Evolutionary conservation across 1,284 basidiomycete genomes (phyloP).

Genomic region (Trichosporon sp.): DNA sequence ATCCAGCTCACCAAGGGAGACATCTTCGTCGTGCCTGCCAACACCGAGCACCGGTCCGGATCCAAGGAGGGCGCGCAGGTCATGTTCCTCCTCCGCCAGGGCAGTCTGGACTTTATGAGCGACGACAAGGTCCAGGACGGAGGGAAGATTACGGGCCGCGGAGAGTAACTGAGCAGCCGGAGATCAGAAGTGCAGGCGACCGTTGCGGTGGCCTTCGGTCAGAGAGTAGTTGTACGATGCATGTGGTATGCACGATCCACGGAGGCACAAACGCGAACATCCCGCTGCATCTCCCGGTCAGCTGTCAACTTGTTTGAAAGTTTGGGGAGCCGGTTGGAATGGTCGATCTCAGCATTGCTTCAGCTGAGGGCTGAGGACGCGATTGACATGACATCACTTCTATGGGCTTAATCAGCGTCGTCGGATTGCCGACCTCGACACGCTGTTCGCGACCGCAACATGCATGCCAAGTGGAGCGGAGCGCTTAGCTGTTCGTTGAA

Average conservation of each 20-base stretch:
- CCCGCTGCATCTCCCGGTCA: neutral
- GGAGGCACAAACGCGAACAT: neutral
- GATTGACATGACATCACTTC: too few relatives aligned
- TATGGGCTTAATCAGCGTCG: too few relatives aligned
- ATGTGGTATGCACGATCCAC: neutral
- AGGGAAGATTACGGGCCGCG: neutral
- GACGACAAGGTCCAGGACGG: conserved; percentile 7
- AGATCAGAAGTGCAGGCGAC: neutral
- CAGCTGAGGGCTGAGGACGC: too few relatives aligned
- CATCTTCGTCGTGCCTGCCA: conserved; percentile 7
- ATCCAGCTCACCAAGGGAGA: conserved; percentile 1
- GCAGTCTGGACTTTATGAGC: conserved; percentile 7
- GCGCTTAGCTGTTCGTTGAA: too few relatives aligned
- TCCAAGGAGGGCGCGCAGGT: conserved; percentile 4
- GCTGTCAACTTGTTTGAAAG: too few relatives aligned
- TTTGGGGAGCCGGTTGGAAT: too few relatives aligned
- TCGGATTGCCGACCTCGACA: too few relatives aligned
- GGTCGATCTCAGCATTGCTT: too few relatives aligned
- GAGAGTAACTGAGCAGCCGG: neutral
- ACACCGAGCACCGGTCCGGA: conserved; percentile 4
- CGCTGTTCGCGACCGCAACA: too few relatives aligned
- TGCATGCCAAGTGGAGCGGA: too few relatives aligned
- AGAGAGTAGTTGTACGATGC: neutral
- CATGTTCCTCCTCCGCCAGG: conserved; percentile 4
- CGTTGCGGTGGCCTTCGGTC: neutral